Conservation (phyloP, 352 stramenopile genomes). For the Globisporangium splendens region DNA sequence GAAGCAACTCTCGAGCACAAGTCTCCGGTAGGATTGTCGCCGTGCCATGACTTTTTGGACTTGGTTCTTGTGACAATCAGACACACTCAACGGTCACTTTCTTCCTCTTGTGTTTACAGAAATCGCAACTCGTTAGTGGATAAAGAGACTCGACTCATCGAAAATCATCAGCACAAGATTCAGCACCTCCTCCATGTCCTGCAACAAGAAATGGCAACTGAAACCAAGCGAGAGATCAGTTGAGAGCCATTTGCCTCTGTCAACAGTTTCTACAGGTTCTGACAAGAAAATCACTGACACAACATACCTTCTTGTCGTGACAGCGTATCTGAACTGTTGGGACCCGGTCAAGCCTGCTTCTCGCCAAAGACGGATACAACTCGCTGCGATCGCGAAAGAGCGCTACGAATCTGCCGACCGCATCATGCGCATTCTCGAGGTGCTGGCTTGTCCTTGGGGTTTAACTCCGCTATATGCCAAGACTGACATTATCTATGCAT, state of each 20-base stretch:
- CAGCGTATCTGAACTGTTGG: constrained; percentile 24
- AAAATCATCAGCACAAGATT: constrained; percentile 51
- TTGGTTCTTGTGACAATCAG: neutral
- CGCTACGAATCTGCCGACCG: constrained; percentile 62
- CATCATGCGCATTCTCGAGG: constrained; percentile 79
- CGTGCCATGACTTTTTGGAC: neutral
- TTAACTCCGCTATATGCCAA: too few relatives aligned
- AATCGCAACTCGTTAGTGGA: constrained; percentile 1
- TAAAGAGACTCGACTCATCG: constrained; percentile 28
- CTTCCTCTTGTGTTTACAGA: neutral
- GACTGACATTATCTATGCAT: too few relatives aligned
- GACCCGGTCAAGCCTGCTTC: constrained; percentile 17
- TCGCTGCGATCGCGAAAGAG: constrained; percentile 47
- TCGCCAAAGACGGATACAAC: constrained; percentile 27
- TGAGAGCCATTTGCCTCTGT: constrained; percentile 1
- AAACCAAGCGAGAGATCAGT: constrained; percentile 63
- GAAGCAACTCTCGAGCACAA: neutral
- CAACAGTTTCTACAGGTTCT: too few relatives aligned
- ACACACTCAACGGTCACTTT: neutral
- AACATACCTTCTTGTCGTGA: neutral
- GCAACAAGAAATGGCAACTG: constrained; percentile 52
- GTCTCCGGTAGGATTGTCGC: too few relatives aligned
- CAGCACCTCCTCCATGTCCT: constrained; percentile 53
- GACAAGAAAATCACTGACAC: neutral
- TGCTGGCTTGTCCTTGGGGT: too few relatives aligned